These are phyloP conservation scores for Aspergillus piperis DNA, from an alignment of 2,329 filamentous ascomycete genomes.

Conservation along the genomic window DNA sequence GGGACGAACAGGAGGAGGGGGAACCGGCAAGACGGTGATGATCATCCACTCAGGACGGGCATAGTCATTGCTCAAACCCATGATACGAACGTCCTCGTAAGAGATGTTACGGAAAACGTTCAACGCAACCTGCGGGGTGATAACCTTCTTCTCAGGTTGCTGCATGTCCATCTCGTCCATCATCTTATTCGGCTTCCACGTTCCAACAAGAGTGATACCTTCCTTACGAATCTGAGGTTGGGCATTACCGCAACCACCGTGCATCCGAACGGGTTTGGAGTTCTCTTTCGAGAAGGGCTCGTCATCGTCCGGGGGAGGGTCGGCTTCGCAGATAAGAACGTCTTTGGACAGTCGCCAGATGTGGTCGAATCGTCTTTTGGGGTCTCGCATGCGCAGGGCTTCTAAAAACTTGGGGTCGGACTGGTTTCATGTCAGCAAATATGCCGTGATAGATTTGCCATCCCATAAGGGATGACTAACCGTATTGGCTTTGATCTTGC, in stretches of 20 bases:
- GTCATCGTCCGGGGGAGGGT: conserved; percentile 66
- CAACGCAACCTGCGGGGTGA: conserved; percentile 82
- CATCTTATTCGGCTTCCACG: conserved; percentile 72
- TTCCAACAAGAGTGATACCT: conserved; percentile 78
- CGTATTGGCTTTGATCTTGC: conserved; percentile 95
- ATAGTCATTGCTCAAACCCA: conserved; percentile 93
- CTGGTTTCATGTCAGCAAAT: conserved; percentile 60
- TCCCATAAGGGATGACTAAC: conserved; percentile 74
- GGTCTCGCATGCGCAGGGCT: conserved; percentile 82
- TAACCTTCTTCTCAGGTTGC: conserved; percentile 74
- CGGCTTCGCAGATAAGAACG: conserved; percentile 80
- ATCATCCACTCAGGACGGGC: conserved; percentile 99
- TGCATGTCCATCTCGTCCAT: conserved; percentile 65
- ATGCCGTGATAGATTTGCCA: conserved; percentile 56
- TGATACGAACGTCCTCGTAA: conserved; percentile 76
- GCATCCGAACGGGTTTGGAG: conserved; percentile 57
- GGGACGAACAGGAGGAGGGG: conserved; percentile 90
- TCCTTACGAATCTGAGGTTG: conserved; percentile 87
- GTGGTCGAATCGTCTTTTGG: conserved; percentile 88
- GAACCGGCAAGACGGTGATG: conserved; percentile 89
- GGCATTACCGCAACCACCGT: conserved; percentile 90
- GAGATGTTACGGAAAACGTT: conserved; percentile 84
- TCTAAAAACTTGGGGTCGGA: conserved; percentile 79
- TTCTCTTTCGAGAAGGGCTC: conserved; percentile 69
- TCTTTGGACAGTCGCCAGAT: conserved; percentile 93